Conservation (phyloP, 345 rosid genomes). For the Arabidopsis arenosa region DNA sequence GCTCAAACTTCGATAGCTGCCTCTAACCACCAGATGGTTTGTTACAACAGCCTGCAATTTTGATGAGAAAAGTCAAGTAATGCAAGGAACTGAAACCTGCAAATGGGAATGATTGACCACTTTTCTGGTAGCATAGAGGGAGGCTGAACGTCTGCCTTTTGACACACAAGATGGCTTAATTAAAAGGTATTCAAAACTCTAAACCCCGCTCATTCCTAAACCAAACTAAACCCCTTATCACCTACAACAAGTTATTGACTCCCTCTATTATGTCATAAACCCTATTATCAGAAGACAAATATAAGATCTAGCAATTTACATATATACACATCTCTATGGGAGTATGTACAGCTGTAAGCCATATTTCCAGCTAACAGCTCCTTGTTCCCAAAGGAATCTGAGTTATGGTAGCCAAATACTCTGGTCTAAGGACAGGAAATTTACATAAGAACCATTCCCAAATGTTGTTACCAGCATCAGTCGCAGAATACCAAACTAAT, state of each 20-base stretch:
- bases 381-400: conserved; percentile 12
- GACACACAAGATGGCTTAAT: conserved; percentile 22
- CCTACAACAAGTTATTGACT: conserved; percentile 26
- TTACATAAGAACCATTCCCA: conserved; percentile 28
- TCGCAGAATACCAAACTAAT: conserved; percentile 25
- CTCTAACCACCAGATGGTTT: conserved; percentile 93
- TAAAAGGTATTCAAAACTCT: conserved; percentile 4
- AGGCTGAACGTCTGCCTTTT: conserved; percentile 24
- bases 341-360: conserved; percentile 12
- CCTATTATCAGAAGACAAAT: conserved; percentile 17
- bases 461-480: conserved; percentile 23
- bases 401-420: conserved; percentile 11
- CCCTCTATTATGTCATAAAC: conserved; percentile 18
- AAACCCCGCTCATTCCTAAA: conserved; percentile 10
- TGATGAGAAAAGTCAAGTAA: conserved; percentile 28
- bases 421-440: conserved; percentile 26
- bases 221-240: conserved; percentile 24
- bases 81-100: conserved; percentile 17
- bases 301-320: conserved; percentile 17
- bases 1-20: conserved; percentile 95
- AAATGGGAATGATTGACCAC: conserved; percentile 7
- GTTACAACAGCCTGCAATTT: conserved; percentile 94
- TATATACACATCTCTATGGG: conserved; percentile 6
- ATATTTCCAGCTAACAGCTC: conserved; percentile 6
- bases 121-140: conserved; percentile 8